Conservation (phyloP, 345 rosid species). For the Eucalyptus sp. region DNA sequence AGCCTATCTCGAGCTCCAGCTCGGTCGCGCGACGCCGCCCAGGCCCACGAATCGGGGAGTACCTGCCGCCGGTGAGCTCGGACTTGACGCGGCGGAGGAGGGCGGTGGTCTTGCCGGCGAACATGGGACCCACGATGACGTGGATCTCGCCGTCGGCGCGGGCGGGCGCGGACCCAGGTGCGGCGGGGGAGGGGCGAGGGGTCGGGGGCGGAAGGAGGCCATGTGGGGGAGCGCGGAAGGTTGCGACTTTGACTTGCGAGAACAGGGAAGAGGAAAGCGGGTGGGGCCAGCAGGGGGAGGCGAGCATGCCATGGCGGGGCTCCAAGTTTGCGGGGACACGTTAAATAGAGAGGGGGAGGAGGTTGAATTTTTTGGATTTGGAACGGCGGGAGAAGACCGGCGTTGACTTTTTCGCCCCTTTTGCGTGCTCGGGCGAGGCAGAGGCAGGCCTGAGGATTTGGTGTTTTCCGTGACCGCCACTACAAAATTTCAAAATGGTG, state of each 20-base stretch:
- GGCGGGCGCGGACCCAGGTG: background rate
- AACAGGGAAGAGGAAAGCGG: background rate
- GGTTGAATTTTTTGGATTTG: background rate
- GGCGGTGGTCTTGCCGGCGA: slow-evolving; percentile 88
- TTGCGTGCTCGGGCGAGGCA: background rate
- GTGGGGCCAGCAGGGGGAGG: background rate
- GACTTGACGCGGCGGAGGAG: slow-evolving; percentile 82
- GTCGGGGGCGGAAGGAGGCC: slow-evolving; percentile 28
- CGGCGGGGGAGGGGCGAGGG: background rate
- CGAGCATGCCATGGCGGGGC: background rate
- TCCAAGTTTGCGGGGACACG: background rate
- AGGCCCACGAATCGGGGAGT: background rate
- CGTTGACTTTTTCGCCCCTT: background rate
- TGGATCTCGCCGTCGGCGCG: slow-evolving; percentile 52
- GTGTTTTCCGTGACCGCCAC: background rate
- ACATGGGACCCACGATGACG: slow-evolving; percentile 86
- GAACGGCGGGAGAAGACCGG: slow-evolving; percentile 3
- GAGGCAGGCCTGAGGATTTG: background rate
- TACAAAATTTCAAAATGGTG: background rate
- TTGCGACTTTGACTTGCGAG: background rate
- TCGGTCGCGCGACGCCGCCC: background rate
- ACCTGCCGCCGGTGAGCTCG: slow-evolving; percentile 58
- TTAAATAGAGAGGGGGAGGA: background rate
- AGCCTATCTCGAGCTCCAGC: background rate
- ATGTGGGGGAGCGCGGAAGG: slow-evolving; percentile 1